Evolutionary conservation across 768 basidiomycete species (phyloP).

Genomic region (Panaeolus cyanescens): DNA sequence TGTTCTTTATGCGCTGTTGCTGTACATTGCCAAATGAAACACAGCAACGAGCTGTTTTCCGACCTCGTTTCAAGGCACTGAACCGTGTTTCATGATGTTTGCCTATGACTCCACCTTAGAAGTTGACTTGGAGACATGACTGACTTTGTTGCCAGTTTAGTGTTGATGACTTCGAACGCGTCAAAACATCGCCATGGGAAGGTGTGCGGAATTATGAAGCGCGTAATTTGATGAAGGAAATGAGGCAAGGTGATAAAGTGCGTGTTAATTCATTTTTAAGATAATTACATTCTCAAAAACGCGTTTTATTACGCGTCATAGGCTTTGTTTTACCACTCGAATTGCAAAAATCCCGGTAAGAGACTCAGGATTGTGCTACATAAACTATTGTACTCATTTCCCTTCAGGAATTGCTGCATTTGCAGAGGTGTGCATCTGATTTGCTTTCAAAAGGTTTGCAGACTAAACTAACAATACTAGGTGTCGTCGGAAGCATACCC

Average conservation of each 20-base stretch:
- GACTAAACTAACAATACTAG: slow-evolving; percentile 32
- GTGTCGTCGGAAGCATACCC: slow-evolving; percentile 87
- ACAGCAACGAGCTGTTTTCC: neutral
- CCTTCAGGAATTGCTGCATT: slow-evolving; percentile 73
- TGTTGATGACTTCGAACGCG: slow-evolving; percentile 80
- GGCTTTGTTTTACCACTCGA: slow-evolving; percentile 89
- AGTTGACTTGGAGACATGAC: neutral
- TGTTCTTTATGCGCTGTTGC: neutral
- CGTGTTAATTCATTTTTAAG: slow-evolving; percentile 8
- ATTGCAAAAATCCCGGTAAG: slow-evolving; percentile 79
- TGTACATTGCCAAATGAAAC: neutral
- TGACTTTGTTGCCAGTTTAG: slow-evolving; percentile 57
- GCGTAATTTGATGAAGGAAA: slow-evolving; percentile 80
- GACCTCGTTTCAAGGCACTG: neutral
- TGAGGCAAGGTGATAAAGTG: slow-evolving; percentile 76
- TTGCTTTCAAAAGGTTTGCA: slow-evolving; percentile 4
- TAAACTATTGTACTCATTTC: slow-evolving; percentile 5
- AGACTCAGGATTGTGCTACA: neutral
- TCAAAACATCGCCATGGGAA: slow-evolving; percentile 77
- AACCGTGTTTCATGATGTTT: neutral
- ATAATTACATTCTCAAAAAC: neutral
- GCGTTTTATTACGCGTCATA: slow-evolving; percentile 23
- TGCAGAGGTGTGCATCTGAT: slow-evolving; percentile 58
- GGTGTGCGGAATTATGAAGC: slow-evolving; percentile 88
- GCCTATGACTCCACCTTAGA: neutral